Base-by-base conservation (phyloP, 257 asterid species). In the Vinca minor region DNA sequence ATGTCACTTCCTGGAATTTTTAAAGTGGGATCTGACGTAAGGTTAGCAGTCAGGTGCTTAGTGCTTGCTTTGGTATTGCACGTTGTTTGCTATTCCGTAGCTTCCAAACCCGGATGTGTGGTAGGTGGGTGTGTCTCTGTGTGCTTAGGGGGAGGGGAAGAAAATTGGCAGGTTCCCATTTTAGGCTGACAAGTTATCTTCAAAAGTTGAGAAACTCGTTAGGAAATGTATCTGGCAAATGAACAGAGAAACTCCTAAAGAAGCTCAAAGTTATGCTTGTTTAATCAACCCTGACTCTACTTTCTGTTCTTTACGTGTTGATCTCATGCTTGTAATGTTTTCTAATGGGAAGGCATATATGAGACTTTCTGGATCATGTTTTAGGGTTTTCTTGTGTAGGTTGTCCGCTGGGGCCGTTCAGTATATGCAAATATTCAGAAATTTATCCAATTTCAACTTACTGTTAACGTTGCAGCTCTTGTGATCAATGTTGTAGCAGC, bases 341-440 rank as follows among this genome's bases (percentile, higher is more conserved):
- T 17, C 66, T 17, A 15, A 8, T 41, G 15, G 12, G 23, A 15
- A 41, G 50, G 23, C 23, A 21, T 59, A 59, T 38, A 39, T 21
- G 49, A 38, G 49, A 23, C 64, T 23, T 49, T 23, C 29, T 36
- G 65, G 70, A 44, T 23, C 60, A 39, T 45, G 34, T 60, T 38
- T 46, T 64, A 59, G 48, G 55, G 45, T 61, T 65, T 71, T 64
- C 55, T 53, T 49, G 14, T 73, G 72, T 78, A 91, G 98, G 98
- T 92, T 74, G 98, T 92, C 47, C 91, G 96, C n/a, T 92, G 98
- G 98, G 98, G 98, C 18, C 95, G 97, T 58, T 89, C 98, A 23
- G 97, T 92, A 14, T 92, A 88, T 66, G 96, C 96, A 75, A 92
- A 92, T 63, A 92, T 92, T 64, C 98, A 92, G 76, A 92, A 88